A percentile compares a stretch with the other conserved stretches of the same genome.
Conservation (phyloP, 2,329 filamentous ascomycete species). For the Fusarium miscanthi region DNA sequence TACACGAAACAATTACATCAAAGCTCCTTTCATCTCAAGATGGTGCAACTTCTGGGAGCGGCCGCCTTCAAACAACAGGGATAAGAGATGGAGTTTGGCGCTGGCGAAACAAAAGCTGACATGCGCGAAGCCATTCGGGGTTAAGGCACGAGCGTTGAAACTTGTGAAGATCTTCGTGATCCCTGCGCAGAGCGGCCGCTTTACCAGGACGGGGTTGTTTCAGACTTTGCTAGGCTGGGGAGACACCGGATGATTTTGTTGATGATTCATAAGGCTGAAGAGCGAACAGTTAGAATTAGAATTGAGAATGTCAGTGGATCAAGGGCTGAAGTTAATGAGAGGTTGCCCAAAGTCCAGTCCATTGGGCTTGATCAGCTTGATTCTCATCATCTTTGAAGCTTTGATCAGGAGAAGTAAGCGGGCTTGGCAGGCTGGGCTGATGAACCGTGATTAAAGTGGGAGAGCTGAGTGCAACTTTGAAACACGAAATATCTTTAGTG, state of each 20-base stretch:
- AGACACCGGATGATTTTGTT: not conserved
- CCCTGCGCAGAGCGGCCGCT: conserved; percentile 27
- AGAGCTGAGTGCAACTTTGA: conserved; percentile 12
- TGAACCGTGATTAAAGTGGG: not conserved
- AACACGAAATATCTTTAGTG: conserved; percentile 8
- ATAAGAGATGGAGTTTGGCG: not conserved
- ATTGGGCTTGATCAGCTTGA: not conserved
- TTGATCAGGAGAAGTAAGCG: conserved; percentile 1
- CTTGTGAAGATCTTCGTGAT: conserved; percentile 26
- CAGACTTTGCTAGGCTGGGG: not conserved
- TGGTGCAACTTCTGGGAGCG: conserved; percentile 26
- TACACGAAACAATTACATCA: not conserved
- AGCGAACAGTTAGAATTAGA: accelerated
- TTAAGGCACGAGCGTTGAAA: not conserved
- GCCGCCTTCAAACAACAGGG: conserved; percentile 31
- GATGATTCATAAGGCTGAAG: not conserved
- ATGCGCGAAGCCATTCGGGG: conserved; percentile 12
- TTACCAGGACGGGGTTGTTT: conserved; percentile 17
- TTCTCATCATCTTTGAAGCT: not conserved
- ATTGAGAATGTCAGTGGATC: not conserved
- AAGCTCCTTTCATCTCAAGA: conserved; percentile 40
- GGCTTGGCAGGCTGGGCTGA: conserved; percentile 1
- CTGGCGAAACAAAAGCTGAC: conserved; percentile 34
- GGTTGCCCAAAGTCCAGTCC: not conserved
- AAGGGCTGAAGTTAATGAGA: not conserved